Evolutionary conservation across 139 green algal genomes (phyloP).

Genomic region (Ettlia oleoabundans): DNA sequence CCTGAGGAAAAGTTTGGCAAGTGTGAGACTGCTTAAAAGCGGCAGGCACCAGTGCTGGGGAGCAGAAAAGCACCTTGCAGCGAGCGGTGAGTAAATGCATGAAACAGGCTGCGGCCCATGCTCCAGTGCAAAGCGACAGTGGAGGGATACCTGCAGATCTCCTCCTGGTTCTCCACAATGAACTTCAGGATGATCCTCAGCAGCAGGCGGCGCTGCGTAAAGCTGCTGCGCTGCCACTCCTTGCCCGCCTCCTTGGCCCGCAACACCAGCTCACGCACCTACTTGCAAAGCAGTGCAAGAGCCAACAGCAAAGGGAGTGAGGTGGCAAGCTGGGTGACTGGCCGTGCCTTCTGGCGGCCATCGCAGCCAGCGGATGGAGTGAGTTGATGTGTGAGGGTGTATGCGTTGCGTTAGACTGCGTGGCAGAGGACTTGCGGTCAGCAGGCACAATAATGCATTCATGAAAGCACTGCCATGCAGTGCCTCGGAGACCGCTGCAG

Average conservation of each 20-base stretch:
- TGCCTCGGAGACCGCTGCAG: no score
- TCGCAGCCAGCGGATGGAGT: no score
- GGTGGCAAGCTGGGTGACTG: background rate
- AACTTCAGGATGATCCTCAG: conserved; percentile 89
- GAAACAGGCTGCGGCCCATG: background rate
- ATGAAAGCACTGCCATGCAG: no score
- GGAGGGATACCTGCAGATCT: conserved; percentile 93
- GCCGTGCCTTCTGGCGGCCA: background rate
- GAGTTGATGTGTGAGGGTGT: no score
- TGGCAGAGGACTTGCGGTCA: no score
- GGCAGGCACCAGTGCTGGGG: background rate
- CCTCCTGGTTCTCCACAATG: conserved; percentile 90
- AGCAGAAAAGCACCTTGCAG: background rate
- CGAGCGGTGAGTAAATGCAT: background rate
- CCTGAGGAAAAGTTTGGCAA: no score
- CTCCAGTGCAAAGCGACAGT: no score
- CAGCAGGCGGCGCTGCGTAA: conserved; percentile 78
- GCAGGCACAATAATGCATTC: no score
- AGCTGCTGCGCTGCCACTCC: conserved; percentile 79
- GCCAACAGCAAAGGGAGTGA: background rate
- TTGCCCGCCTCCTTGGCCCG: conserved; percentile 26
- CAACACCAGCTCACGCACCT: conserved; percentile 47
- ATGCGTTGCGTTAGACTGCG: no score
- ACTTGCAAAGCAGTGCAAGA: background rate
- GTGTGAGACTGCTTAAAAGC: no score